Evolutionary conservation across 2,329 filamentous ascomycete species (phyloP).

Genomic region (Aspergillus oerlinghausenensis): DNA sequence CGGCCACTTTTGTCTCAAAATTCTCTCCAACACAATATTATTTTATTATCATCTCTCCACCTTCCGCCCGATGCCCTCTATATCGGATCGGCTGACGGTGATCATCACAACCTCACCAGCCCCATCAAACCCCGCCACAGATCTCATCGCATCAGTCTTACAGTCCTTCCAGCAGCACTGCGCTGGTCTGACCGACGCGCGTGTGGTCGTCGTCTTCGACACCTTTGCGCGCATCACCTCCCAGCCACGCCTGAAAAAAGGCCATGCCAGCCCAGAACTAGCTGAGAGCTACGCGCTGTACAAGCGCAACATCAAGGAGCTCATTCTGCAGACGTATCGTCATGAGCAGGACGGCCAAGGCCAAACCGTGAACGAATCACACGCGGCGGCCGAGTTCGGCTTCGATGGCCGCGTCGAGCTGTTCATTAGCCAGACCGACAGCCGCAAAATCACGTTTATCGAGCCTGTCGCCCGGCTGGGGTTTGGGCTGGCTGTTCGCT

Average conservation of each 20-base stretch:
- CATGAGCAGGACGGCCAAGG: background rate
- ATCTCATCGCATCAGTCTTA: conserved; percentile 4
- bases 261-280: conserved; percentile 1
- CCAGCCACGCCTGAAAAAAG: conserved; percentile 3
- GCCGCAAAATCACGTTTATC: conserved; percentile 2
- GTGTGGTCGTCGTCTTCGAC: conserved; percentile 9
- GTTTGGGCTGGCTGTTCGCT: conserved; percentile 7
- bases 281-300: conserved; percentile 1
- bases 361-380: background rate
- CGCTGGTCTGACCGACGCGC: background rate
- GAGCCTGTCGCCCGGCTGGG: conserved; percentile 4
- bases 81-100: conserved; percentile 5
- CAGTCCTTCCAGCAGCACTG: conserved; percentile 4
- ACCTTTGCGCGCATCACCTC: conserved; percentile 3
- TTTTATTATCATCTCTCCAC: background rate
- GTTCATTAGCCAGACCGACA: conserved; percentile 1
- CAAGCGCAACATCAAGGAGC: background rate
- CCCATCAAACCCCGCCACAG: conserved; percentile 3
- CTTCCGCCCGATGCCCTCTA: background rate
- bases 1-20: background rate
- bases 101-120: conserved; percentile 8
- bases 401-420: conserved; percentile 1
- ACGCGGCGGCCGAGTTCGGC: conserved; percentile 4
- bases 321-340: background rate
- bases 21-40: background rate